Evolutionary conservation across 495 filamentous ascomycete species (phyloP), one percentile per base, ranked within the genome.

Genomic region (Podospora comata): DNA sequence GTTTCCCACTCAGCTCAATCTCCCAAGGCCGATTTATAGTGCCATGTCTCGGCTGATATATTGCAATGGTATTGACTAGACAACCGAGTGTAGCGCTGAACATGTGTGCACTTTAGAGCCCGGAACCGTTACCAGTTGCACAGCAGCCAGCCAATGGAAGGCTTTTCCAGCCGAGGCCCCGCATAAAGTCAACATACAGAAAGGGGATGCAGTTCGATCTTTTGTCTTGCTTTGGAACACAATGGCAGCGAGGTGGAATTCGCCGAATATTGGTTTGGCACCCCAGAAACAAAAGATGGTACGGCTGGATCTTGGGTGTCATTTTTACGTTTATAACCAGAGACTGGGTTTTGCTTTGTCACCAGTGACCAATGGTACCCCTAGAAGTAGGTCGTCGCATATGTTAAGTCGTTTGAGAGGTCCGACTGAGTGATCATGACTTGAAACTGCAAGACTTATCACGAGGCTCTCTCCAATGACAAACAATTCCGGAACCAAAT

Each of bases 101-200:
- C 20, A 13, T 11, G 39, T 61, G 59, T 61, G 26, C 19, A 27
- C 23, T 58, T 20, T 58, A 20, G 3, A 58, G 39, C 9, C 39
- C 39, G 3, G 6, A 11, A 16, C 39, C 39, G 39, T 48, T 48
- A 20, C 23, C 56, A 61, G 59, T 32, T 32, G 23, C 59, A 28
- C 59, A 28, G 5, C 59, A 15, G 59, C 13, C 2, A 61, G 59
- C 59, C 59, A 61, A 61, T 61, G 5, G 30, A 30, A 61, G 3
- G 16, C 30, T 26, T 61, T 28, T 23, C 16, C 7, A 28, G 30
- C 19, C 59, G 39, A 18, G 27, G 34, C 16, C 59, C 19, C 4
- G 15, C 88, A 88, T 78, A 90, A 91, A 11, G 56, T 27, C 18
- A 13, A n/a, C 4, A 58, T 7, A 20, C n/a, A 32, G 30, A 32